Percentiles rank a stretch among this genome's conserved stretches.
Evolutionary conservation across 352 stramenopile species (phyloP).

Genomic region (Phytopythium litorale): DNA sequence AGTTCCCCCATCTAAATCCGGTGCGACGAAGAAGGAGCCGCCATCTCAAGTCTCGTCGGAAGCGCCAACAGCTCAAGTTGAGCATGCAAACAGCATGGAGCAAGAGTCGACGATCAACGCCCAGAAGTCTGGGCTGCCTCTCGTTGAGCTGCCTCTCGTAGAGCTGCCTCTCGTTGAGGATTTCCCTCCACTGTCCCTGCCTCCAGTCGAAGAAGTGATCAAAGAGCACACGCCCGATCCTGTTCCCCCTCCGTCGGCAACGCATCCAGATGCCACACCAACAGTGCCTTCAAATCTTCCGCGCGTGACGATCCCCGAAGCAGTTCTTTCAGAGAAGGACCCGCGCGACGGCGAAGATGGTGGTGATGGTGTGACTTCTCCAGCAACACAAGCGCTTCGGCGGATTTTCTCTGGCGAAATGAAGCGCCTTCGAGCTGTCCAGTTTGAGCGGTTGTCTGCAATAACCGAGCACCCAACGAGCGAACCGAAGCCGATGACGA

Average conservation of each 20-base stretch:
- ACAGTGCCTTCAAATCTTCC: neutral
- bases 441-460: neutral
- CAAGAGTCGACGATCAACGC: neutral
- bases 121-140: no score
- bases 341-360: neutral
- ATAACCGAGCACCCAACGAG: neutral
- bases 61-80: neutral
- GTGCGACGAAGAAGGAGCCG: neutral
- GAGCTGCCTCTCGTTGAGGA: neutral
- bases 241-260: neutral
- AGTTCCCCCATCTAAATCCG: neutral
- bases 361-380: conserved; percentile 1
- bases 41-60: neutral
- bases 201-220: neutral
- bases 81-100: neutral
- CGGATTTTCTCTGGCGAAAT: conserved; percentile 4
- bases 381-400: conserved; percentile 3
- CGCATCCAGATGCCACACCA: neutral
- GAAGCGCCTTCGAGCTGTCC: conserved; percentile 3
- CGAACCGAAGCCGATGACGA: neutral
- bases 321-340: neutral
- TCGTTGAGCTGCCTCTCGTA: neutral
- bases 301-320: neutral
- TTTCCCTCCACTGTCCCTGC: neutral
- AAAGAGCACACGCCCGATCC: neutral